Base-by-base conservation (phyloP, 1,139 yeast species). In the Taphrina communis region DNA sequence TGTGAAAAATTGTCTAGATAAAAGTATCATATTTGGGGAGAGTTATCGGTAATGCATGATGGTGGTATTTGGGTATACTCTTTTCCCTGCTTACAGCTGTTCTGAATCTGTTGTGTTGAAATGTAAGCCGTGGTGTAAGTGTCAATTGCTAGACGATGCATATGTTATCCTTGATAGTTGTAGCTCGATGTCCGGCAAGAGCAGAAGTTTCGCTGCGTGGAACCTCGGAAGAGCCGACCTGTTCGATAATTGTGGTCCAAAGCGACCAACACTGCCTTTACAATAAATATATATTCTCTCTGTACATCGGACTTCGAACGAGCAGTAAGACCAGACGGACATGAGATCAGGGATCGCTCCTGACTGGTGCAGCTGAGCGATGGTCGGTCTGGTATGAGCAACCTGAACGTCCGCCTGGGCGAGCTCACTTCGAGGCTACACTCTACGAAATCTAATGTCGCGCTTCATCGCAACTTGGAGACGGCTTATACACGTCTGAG, bases 361-460 rank as follows among this genome's bases (percentile, higher is more conserved):
- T 14, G 42, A 39, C 14, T 2, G 42, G 31, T 25, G 4, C 2
- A 25, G 31, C 31, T 25, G 31, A 25, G 31, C 9, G 19, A 44
- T 44, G 53, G 6, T n/a, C n/a, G 36, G 21, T 3, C 35, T 21
- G 41, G 14, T 5, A 58, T 58, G 62, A 58, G 53, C 17, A 58
- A 44, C 51, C 42, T 58, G 25, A 31, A 44, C 14, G 53, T 39
- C 11, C 62, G 53, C 21, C 42, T 58, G 14, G 25, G 21, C 14
- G 62, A 58, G 53, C 9, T 58, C 41, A 44, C 53, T 17, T 36
- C 62, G 7, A 31, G 51, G 19, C 50, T 56, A 4, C 51, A 58
- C 21, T 44, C 52, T 31, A n/a, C 41, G n/a, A 58, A 58, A 31
- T 31, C 62, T 2, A 21, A 11, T 14, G 42, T 5, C 21, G 12